A percentile compares a stretch with the other conserved stretches of the same genome.
These are phyloP conservation scores for Canariomyces notabilis DNA, from an alignment of 2,329 filamentous ascomycete species.

Conservation along the genomic window DNA sequence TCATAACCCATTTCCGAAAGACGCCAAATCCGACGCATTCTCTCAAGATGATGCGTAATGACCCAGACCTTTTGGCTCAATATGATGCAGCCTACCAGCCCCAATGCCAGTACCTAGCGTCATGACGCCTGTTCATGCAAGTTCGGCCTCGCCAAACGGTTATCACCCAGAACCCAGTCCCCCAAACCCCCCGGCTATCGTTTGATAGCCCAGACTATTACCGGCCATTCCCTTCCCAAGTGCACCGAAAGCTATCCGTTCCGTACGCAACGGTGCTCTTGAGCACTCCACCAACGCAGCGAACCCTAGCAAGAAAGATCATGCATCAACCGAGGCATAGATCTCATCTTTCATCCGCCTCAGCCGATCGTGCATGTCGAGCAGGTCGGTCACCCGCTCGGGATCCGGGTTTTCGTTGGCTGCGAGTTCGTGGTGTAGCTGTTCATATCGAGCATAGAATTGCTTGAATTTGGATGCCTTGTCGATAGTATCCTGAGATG, in stretches of 20 bases:
- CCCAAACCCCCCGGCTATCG: no score
- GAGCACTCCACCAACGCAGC: not conserved
- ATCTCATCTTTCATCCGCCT: constrained; percentile 56
- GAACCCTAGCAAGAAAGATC: constrained; percentile 23
- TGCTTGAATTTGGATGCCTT: constrained; percentile 52
- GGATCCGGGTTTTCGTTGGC: constrained; percentile 46
- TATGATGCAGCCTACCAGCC: not conserved
- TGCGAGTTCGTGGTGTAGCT: constrained; percentile 51
- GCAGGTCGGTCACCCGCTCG: constrained; percentile 45
- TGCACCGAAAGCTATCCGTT: no score
- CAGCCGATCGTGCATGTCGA: constrained; percentile 51
- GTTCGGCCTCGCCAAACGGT: not conserved
- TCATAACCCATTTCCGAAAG: not conserved
- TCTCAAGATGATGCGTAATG: not conserved
- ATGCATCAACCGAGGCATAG: constrained; percentile 37
- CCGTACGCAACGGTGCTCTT: constrained; percentile 16
- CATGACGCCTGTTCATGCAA: not conserved
- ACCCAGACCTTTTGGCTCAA: not conserved
- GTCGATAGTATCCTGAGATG: constrained; percentile 45
- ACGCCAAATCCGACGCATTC: not conserved
- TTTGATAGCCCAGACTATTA: no score
- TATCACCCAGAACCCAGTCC: no score
- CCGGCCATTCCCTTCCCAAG: no score
- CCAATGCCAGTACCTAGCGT: not conserved
- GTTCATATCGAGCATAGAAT: constrained; percentile 53